Evolutionary conservation across 108 stramenopile species (phyloP), one percentile per base, ranked within the genome.

Genomic region (Pseudonitzschia multistriata): DNA sequence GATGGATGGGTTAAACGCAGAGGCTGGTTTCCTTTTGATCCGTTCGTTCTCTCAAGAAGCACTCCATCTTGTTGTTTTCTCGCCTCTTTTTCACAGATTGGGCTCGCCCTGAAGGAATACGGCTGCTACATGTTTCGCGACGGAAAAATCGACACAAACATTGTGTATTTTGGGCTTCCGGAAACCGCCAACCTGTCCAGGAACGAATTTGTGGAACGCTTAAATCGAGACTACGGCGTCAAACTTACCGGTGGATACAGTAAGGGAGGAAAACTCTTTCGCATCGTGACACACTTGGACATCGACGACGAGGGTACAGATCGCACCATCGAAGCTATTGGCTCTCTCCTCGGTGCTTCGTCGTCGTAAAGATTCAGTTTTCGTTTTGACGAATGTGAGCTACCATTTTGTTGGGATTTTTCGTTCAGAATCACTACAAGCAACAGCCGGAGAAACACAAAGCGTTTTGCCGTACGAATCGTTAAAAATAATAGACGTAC

Each of bases 161-260:
- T 95, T 22, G 82, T 95, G 5, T 95, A 88, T 65, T 95, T 95
- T 80, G 86, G 71, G 0, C 67, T 95, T 11, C 89, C 89, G 13
- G 83, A 78, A 36, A 45, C 70, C 65, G 67, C 79, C 31, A 75
- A 73, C n/a, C 24, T 86, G 2, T 54, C 56, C 0, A 80, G 68
- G 62, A 77, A 89, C 27, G 85, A 89, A 39, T 77, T 89, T 11
- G 53, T 67, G 50, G 24, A 17, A 29, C 49, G 62, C 37, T 50
- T 87, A 39, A 57, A 65, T 40, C 67, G 79, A 25, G 72, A 83
- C 17, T 85, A 78, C 76, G 85, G 86, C 27, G 81, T 91, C 34
- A 84, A 83, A 62, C 49, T 93, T 34, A 68, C 72, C 10, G 87
- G 88, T 48, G 89, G 88, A 40, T 93, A 93, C 62, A 78, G 79